These are phyloP conservation scores for Talaromyces sp. DNA, from an alignment of 2,329 filamentous ascomycete species.

Conservation along the genomic window DNA sequence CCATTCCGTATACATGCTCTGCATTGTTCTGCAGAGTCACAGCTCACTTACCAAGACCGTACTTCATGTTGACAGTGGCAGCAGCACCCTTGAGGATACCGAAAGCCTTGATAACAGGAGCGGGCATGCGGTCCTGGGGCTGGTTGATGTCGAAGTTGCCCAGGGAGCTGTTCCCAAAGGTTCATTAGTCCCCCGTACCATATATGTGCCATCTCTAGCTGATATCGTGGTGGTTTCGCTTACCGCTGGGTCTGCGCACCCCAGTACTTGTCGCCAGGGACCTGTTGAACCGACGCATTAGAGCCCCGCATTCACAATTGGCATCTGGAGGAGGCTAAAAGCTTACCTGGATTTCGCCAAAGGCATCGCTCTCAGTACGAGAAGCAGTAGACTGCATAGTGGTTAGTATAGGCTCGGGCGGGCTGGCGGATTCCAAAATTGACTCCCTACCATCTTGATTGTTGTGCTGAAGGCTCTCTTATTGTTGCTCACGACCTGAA, in stretches of 20 bases:
- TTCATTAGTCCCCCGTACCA: slow-evolving; percentile 24
- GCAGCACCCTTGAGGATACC: slow-evolving; percentile 97
- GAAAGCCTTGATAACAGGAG: slow-evolving; percentile 87
- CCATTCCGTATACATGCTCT: too few relatives aligned
- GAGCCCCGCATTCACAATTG: slow-evolving; percentile 3
- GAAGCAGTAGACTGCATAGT: slow-evolving; percentile 48
- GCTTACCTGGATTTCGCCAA: slow-evolving; percentile 81
- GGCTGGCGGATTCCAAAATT: not conserved
- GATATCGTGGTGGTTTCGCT: slow-evolving; percentile 20
- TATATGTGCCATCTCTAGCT: not conserved
- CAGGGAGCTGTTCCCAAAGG: slow-evolving; percentile 61
- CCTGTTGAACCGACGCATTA: slow-evolving; percentile 44
- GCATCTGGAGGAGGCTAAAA: not conserved
- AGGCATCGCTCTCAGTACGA: slow-evolving; percentile 93
- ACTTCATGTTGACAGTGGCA: slow-evolving; percentile 93
- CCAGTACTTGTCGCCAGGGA: slow-evolving; percentile 94
- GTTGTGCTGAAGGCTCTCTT: slow-evolving; percentile 43
- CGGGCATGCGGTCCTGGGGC: slow-evolving; percentile 97
- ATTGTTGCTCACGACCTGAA: slow-evolving; percentile 38
- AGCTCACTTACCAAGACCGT: slow-evolving; percentile 68
- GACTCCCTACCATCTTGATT: slow-evolving; percentile 38
- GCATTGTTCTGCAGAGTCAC: too few relatives aligned
- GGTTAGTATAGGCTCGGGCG: not conserved
- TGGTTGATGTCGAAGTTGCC: slow-evolving; percentile 99
- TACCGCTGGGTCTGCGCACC: slow-evolving; percentile 91